These are phyloP conservation scores for Triticum urartu DNA, from an alignment of 176 grass and related monocot species.

Conservation along the genomic window DNA sequence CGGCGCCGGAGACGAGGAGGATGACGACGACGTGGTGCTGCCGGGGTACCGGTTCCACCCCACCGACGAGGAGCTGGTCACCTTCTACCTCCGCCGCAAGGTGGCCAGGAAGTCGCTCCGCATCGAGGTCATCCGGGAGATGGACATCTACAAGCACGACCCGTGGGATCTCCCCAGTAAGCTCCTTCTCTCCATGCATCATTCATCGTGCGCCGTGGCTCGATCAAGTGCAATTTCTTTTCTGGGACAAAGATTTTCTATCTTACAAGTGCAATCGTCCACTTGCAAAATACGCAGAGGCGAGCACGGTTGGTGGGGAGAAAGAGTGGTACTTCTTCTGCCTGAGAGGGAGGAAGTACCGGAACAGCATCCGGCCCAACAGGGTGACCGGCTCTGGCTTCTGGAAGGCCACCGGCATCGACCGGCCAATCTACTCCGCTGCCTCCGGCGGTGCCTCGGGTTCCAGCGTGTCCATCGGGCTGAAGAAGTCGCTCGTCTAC, in stretches of 20 bases:
- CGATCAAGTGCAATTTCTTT: not conserved
- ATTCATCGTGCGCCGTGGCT: no score
- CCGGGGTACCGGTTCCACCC: slow-evolving; percentile 98
- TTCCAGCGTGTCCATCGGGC: slow-evolving; percentile 57
- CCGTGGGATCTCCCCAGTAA: slow-evolving; percentile 92
- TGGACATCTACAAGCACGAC: slow-evolving; percentile 89
- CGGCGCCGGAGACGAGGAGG: slow-evolving; percentile 8
- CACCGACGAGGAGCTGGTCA: slow-evolving; percentile 88
- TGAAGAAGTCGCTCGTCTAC: slow-evolving; percentile 93
- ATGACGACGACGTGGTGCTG: slow-evolving; percentile 47
- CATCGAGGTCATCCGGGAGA: slow-evolving; percentile 82
- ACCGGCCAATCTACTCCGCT: slow-evolving; percentile 70
- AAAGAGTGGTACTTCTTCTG: slow-evolving; percentile 98
- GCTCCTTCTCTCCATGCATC: no score
- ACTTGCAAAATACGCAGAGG: slow-evolving; percentile 28
- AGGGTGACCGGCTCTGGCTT: slow-evolving; percentile 88
- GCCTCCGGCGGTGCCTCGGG: not conserved
- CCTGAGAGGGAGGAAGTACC: slow-evolving; percentile 89
- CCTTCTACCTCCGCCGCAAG: slow-evolving; percentile 83
- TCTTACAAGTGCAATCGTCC: not conserved
- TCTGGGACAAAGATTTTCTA: no score
- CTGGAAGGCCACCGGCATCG: slow-evolving; percentile 98
- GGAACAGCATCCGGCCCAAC: slow-evolving; percentile 97
- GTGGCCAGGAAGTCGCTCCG: slow-evolving; percentile 63
- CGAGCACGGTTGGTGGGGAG: slow-evolving; percentile 59